Evolutionary conservation across 1,284 basidiomycete genomes (phyloP), one percentile per base, ranked within the genome.

Genomic region (Heliocybe sulcata): DNA sequence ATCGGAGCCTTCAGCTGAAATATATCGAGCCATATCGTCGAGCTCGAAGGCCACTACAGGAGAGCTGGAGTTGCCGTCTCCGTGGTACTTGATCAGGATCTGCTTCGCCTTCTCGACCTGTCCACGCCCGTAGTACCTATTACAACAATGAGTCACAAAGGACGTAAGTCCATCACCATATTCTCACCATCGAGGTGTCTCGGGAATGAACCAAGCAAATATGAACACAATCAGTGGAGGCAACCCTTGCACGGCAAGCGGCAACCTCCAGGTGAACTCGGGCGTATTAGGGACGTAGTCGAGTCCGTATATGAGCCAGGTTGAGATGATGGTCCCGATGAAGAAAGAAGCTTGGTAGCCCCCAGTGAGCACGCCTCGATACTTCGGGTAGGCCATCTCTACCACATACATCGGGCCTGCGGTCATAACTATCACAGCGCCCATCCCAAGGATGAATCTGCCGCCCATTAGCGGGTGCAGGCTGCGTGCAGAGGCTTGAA

Each of bases 371-470:
- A 49, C 47, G 25, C 47, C 19, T 57, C 59, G 48, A 61, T 59
- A 77, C 54, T 72, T 70, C 20, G 75, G 75, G 25, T 74, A 74
- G 9, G 74, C 69, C 57, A 75, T 70, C 58, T 76, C 76, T 53
- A 73, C 69, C 25, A 69, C 71, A 64, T 76, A 77, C 9, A 72
- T 68, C 4, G 72, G 73, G 14, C 73, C 72, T n/a, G 68, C 71
- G 22, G 66, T 68, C 27, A 65, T 67, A 14, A 66, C 64, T 42
- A 69, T 57, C 2, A 63, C 61, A 3, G 64, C 65, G 12, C 67
- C 68, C 45, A 71, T 63, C 20, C 69, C 71, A 19, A 72, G 67
- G 26, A 72, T 58, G 57, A 71, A 70, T 9, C 68, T 61, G 16
- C 67, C 67, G 26, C 58, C 64, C 53, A 71, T 65, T 52, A 68